Conservation (phyloP, 139 green algal species). For the Chlorella sp. region DNA sequence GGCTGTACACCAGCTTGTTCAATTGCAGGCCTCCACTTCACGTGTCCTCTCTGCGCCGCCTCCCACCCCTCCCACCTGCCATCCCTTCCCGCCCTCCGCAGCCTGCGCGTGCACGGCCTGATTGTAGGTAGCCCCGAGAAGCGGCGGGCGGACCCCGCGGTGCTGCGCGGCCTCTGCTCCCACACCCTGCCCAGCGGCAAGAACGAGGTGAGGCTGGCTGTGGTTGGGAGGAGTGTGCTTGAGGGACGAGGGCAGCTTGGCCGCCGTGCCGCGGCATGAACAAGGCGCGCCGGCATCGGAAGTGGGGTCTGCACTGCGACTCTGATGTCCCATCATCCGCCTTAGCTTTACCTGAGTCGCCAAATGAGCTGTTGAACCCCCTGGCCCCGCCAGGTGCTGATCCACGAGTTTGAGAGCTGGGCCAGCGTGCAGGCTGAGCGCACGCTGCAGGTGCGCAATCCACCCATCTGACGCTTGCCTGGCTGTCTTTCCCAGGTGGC, state of each 20-base stretch:
- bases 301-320: no score
- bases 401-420: conserved; percentile 81
- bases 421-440: conserved; percentile 66
- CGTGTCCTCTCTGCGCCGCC: no score
- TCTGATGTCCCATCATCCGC: no score
- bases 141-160: conserved; percentile 83
- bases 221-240: no score
- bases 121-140: conserved; percentile 82
- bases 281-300: conserved; percentile 36
- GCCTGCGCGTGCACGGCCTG: conserved; percentile 85
- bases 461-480: no score
- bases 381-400: conserved; percentile 49
- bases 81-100: background rate
- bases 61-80: no score
- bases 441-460: conserved; percentile 43
- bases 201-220: conserved; percentile 33
- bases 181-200: conserved; percentile 81
- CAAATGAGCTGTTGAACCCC: no score
- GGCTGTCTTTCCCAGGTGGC: no score
- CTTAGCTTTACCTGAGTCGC: no score
- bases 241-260: no score
- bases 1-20: no score
- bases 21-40: no score
- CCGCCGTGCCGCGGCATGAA: conserved; percentile 78
- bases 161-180: conserved; percentile 81